Conservation (phyloP, 75 land plant species). For the Sequoia sempervirens region DNA sequence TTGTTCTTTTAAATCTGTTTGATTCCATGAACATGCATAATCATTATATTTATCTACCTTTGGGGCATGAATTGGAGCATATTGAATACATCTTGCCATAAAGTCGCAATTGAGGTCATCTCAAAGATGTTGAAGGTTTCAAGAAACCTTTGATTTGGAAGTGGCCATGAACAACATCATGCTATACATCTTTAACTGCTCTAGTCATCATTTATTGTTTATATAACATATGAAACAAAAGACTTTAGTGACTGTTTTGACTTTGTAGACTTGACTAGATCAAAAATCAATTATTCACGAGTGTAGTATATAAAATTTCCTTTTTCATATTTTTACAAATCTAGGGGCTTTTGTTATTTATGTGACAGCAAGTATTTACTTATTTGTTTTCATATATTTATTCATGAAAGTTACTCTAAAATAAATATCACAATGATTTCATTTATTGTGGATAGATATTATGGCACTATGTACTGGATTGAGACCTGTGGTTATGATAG, state of each 20-base stretch:
- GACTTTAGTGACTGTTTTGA: not conserved
- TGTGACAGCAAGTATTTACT: not conserved
- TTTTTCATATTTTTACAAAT: not conserved
- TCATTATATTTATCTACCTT: too few relatives aligned
- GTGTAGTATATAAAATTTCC: not conserved
- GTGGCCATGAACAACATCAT: too few relatives aligned
- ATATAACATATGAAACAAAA: not conserved
- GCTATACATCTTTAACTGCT: not conserved
- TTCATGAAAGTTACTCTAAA: not conserved
- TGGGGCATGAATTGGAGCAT: too few relatives aligned
- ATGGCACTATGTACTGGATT: constrained; percentile 51
- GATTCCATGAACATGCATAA: too few relatives aligned
- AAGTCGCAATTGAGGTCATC: too few relatives aligned
- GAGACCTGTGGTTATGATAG: constrained; percentile 64
- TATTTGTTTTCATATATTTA: not conserved
- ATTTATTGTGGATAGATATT: constrained; percentile 30
- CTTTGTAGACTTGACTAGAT: not conserved
- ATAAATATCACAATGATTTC: not conserved
- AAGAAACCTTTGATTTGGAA: too few relatives aligned
- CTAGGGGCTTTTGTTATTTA: not conserved
- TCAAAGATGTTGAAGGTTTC: too few relatives aligned
- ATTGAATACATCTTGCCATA: too few relatives aligned
- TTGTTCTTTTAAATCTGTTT: too few relatives aligned
- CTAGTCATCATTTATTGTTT: not conserved
- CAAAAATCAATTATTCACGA: not conserved